Percentiles rank a stretch among this genome's conserved stretches.
Conservation (phyloP, 2,329 filamentous ascomycete genomes). For the Claviceps arundinis region DNA sequence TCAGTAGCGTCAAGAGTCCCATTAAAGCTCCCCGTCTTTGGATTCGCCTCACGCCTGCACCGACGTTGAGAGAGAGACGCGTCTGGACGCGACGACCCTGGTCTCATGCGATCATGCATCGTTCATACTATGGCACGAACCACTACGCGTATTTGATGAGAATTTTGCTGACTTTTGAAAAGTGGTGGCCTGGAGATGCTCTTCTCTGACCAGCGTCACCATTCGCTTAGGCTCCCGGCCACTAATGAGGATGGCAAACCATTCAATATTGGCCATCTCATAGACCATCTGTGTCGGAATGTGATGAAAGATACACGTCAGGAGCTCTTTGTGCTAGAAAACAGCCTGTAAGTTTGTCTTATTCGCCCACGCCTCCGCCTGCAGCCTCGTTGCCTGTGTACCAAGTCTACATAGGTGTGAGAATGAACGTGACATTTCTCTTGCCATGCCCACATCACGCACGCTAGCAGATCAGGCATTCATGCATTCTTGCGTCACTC, state of each 20-base stretch:
- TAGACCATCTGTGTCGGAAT: conserved; percentile 65
- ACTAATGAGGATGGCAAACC: conserved; percentile 44
- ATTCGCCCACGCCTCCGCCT: conserved; percentile 4
- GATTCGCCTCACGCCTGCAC: background rate
- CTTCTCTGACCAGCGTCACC: conserved; percentile 70
- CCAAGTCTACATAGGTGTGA: background rate
- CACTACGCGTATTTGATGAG: background rate
- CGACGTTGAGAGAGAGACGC: background rate
- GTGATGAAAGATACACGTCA: conserved; percentile 75
- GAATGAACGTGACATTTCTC: background rate
- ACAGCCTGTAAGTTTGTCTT: conserved; percentile 60
- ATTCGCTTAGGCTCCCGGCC: conserved; percentile 55
- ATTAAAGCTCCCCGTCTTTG: background rate
- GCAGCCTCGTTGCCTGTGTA: background rate
- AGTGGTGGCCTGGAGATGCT: conserved; percentile 91
- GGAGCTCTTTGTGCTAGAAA: conserved; percentile 81
- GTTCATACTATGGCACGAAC: background rate
- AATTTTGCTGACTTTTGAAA: conserved; percentile 3
- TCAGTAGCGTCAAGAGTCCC: conserved; percentile 16
- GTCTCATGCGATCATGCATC: background rate
- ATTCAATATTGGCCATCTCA: conserved; percentile 61
- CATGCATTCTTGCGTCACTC: too few species aligned
- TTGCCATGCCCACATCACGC: background rate
- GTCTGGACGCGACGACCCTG: background rate
- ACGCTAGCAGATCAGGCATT: background rate